Percentiles rank a stretch among this genome's conserved stretches.
Conservation (phyloP, 257 asterid species). For the Ilex aquifolium region DNA sequence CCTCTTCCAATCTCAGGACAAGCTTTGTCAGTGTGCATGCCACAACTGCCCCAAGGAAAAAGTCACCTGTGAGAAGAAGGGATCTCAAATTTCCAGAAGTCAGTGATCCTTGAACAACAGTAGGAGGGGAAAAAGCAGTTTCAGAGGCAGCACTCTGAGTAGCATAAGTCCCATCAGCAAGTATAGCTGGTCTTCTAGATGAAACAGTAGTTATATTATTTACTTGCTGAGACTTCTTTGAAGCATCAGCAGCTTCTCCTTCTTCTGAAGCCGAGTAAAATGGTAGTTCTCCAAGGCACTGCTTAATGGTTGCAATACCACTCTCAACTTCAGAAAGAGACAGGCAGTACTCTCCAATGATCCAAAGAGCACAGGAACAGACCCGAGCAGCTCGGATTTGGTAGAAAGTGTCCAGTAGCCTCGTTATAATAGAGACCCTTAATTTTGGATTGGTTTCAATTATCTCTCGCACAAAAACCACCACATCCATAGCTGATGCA, state of each 20-base stretch:
- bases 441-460: slow-evolving; percentile 85
- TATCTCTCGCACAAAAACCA: slow-evolving; percentile 77
- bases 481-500: slow-evolving; percentile 87
- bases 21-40: slow-evolving; percentile 83
- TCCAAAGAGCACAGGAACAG: slow-evolving; percentile 94
- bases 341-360: slow-evolving; percentile 77
- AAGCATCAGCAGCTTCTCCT: slow-evolving; percentile 62
- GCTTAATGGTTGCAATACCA: slow-evolving; percentile 76
- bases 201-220: slow-evolving; percentile 64
- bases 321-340: slow-evolving; percentile 91
- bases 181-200: slow-evolving; percentile 89
- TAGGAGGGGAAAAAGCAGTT: slow-evolving; percentile 76
- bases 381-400: slow-evolving; percentile 92
- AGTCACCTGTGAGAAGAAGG: slow-evolving; percentile 86
- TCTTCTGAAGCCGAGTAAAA: slow-evolving; percentile 75
- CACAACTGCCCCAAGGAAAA: slow-evolving; percentile 87
- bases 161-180: slow-evolving; percentile 94
- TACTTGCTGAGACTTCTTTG: slow-evolving; percentile 68
- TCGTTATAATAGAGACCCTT: slow-evolving; percentile 74
- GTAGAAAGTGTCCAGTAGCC: slow-evolving; percentile 83
- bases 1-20: slow-evolving; percentile 75
- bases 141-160: slow-evolving; percentile 98
- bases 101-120: slow-evolving; percentile 69
- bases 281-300: slow-evolving; percentile 90
- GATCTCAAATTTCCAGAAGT: slow-evolving; percentile 72